Base-by-base conservation (phyloP, 345 rosid species). In the Lumnitzera littorea region DNA sequence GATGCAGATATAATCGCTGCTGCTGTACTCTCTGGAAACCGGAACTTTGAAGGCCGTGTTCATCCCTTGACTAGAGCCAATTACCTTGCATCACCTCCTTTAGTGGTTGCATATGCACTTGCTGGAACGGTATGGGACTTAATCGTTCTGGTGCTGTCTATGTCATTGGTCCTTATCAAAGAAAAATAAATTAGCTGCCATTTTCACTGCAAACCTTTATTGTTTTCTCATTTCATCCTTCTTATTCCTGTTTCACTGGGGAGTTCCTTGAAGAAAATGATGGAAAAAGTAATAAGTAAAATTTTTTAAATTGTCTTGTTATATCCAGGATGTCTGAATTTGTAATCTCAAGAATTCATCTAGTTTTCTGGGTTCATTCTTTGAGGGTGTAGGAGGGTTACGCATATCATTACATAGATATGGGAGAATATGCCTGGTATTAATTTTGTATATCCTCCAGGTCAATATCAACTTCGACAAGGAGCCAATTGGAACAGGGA, bases 31-130 rank as follows among this genome's bases (percentile, higher is more conserved):
- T 94, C 97, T 60, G 99, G 99, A 51, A 94, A 94, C 79, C 73
- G 97, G 53, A 94, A 94, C 67, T 94, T 94, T 74, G 99, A 94
- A 72, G 99, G 99, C 4, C 91, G 99, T 66, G 99, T 94, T 71
- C 99, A 94, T 70, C 72, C 99, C 16, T 76, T 94, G 81, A 94
- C 99, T 47, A 84, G 99, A 78, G 99, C 99, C 24, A 94, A 94
- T 80, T 94, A 88, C 72, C 99, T 94, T 65, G 99, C 99, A 72
- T 94, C 99, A 15, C 99, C 99, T 53, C 99, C 97, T 51, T 69
- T 94, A 62, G 99, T 94, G 58, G 97, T 94, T 60, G 99, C 96
- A 53, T 94, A 94, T 83, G 97, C 99, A 57, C 92, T 94, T 65
- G 96, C 99, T 76, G 97, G 97, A 77, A 94, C 97, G 74, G 99